A percentile compares a stretch with the other conserved stretches of the same genome.
phyloP scores from a whole-genome alignment of 2,329 filamentous ascomycete species.

The Diaporthe vaccinii region DNA sequence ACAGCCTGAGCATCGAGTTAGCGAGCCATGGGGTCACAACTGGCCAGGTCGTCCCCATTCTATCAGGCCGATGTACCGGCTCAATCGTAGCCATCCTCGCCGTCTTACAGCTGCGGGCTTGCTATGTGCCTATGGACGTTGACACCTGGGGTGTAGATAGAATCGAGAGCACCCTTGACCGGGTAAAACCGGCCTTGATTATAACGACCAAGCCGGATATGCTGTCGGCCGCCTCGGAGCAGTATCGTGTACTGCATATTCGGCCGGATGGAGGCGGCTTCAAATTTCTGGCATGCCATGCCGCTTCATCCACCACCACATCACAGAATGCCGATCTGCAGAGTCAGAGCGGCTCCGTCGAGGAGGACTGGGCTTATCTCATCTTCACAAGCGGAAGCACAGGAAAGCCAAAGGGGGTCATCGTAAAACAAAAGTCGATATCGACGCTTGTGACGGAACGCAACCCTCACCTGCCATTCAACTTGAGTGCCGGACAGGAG shows the following conservation, averaged over 20 bases:
- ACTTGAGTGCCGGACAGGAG: not conserved
- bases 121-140: slow-evolving; percentile 11
- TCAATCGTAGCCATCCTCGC: not conserved
- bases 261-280: not conserved
- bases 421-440: slow-evolving; percentile 8
- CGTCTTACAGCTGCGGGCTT: not conserved
- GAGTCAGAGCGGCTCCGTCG: not conserved
- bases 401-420: not conserved
- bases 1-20: not conserved
- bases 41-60: not conserved
- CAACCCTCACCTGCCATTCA: slow-evolving; percentile 1
- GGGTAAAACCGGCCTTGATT: not conserved
- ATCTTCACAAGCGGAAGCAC: slow-evolving; percentile 9
- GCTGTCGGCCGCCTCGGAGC: not conserved
- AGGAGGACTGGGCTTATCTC: slow-evolving; percentile 14
- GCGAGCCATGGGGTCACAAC: not conserved
- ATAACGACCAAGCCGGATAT: not conserved
- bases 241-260: not conserved
- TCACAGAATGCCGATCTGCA: not conserved
- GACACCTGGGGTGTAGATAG: slow-evolving; percentile 7
- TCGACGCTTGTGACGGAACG: not conserved
- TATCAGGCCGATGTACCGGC: not conserved
- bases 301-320: not conserved
- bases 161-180: not conserved
- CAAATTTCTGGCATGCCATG: not conserved